phyloP scores from a whole-genome alignment of 257 asterid genomes.

The Sherardia arvensis region DNA sequence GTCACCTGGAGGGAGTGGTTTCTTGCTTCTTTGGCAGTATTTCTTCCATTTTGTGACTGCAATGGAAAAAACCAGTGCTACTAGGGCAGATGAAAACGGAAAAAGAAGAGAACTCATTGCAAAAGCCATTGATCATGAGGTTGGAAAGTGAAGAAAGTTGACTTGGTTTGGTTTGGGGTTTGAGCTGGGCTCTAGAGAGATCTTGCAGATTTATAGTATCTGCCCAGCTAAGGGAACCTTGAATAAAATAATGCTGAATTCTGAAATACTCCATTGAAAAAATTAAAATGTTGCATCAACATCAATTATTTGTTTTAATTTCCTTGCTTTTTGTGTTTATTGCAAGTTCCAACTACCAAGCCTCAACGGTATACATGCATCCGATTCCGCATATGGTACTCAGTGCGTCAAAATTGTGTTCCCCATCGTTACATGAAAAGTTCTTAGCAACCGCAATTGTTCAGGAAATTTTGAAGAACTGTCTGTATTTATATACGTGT shows the following conservation, averaged over 20 bases:
- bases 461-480: too few species aligned
- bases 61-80: constrained; percentile 19
- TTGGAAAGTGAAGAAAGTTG: not conserved
- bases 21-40: constrained; percentile 18
- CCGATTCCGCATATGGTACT: too few species aligned
- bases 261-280: not conserved
- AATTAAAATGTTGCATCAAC: not conserved
- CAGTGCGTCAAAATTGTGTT: too few species aligned
- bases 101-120: constrained; percentile 16
- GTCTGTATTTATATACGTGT: too few species aligned
- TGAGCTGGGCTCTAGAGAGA: not conserved
- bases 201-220: constrained; percentile 15
- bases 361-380: not conserved
- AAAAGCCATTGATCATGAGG: constrained; percentile 21
- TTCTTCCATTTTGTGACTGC: constrained; percentile 18
- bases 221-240: constrained; percentile 19
- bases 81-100: constrained; percentile 15
- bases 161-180: not conserved
- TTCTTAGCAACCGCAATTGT: too few species aligned
- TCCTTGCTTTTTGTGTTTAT: not conserved
- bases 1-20: constrained; percentile 59
- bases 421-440: too few species aligned
- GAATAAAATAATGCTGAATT: constrained; percentile 6
- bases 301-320: not conserved
- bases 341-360: not conserved